Evolutionary conservation across 768 basidiomycete genomes (phyloP).

Genomic region (Kwoniella dendrophila): DNA sequence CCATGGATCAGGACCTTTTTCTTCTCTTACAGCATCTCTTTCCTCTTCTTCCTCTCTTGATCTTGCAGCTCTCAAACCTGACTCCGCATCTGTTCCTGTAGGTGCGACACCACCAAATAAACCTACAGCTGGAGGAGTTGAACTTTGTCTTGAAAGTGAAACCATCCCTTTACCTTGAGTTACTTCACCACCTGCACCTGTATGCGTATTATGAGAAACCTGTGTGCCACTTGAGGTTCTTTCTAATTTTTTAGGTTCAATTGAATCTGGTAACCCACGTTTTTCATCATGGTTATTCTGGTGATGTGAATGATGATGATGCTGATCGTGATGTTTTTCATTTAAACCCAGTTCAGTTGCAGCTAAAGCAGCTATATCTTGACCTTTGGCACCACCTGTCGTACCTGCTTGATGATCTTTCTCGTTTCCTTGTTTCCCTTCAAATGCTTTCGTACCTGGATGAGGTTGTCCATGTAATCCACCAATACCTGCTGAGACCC

Average conservation of each 20-base stretch:
- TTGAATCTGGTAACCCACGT: no score
- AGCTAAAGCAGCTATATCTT: slow-evolving; percentile 14
- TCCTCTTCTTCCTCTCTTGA: slow-evolving; percentile 43
- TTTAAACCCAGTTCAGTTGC: slow-evolving; percentile 21
- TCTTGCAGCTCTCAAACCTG: slow-evolving; percentile 39
- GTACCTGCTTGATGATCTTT: slow-evolving; percentile 32
- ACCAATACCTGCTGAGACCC: slow-evolving; percentile 11
- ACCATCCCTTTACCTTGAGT: slow-evolving; percentile 31
- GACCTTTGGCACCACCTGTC: slow-evolving; percentile 16
- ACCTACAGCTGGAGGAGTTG: slow-evolving; percentile 38
- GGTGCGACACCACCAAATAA: slow-evolving; percentile 46
- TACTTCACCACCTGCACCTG: slow-evolving; percentile 11
- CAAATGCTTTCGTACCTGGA: slow-evolving; percentile 19
- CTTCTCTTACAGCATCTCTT: slow-evolving; percentile 30
- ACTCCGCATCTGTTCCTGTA: slow-evolving; percentile 40
- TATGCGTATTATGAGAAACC: slow-evolving; percentile 4
- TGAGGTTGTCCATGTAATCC: slow-evolving; percentile 28
- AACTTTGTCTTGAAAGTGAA: slow-evolving; percentile 28
- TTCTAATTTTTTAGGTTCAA: slow-evolving; percentile 17
- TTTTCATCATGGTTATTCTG: neutral
- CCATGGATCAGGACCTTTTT: slow-evolving; percentile 48
- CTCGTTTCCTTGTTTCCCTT: slow-evolving; percentile 1
- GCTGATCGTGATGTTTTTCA: slow-evolving; percentile 1
- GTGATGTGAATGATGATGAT: neutral
- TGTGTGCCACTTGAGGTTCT: slow-evolving; percentile 29